A percentile compares a stretch with the other conserved stretches of the same genome.
Evolutionary conservation across 2,329 filamentous ascomycete species (phyloP).

Genomic region (Sporothrix humicola): DNA sequence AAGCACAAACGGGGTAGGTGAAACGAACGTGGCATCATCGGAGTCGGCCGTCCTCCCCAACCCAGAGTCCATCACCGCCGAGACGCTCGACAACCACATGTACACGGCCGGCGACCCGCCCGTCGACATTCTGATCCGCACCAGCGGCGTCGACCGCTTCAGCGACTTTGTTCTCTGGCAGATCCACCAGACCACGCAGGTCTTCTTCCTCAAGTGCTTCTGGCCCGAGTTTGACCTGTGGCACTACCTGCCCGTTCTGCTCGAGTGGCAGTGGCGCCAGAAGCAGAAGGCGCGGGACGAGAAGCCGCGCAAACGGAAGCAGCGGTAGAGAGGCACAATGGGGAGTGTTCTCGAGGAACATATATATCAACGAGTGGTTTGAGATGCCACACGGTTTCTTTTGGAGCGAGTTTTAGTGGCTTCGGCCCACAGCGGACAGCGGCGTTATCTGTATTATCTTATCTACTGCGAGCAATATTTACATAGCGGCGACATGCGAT

Average conservation of each 20-base stretch:
- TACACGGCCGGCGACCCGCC: conserved; percentile 87
- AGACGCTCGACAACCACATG: conserved; percentile 83
- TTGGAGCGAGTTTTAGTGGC: background rate
- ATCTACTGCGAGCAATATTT: background rate
- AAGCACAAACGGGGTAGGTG: conserved; percentile 40
- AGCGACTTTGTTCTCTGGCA: conserved; percentile 99
- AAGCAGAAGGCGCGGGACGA: conserved; percentile 62
- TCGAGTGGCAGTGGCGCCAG: conserved; percentile 82
- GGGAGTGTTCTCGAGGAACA: no score
- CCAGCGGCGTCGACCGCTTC: conserved; percentile 87
- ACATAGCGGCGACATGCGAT: conserved; percentile 20
- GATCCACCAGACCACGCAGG: conserved; percentile 87
- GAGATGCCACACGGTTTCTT: background rate
- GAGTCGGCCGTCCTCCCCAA: conserved; percentile 61
- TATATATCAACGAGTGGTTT: background rate
- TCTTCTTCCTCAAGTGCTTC: conserved; percentile 88
- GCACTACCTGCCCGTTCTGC: conserved; percentile 87
- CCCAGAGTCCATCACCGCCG: conserved; percentile 83
- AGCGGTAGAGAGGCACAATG: conserved; percentile 35
- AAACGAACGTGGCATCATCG: no score
- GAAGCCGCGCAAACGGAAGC: conserved; percentile 48
- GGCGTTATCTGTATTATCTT: conserved; percentile 10
- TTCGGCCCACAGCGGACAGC: background rate
- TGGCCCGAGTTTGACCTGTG: conserved; percentile 97
- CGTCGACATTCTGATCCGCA: conserved; percentile 87